Base-by-base conservation (phyloP, 306 rosid genomes). In the Dryas alaskensis region DNA sequence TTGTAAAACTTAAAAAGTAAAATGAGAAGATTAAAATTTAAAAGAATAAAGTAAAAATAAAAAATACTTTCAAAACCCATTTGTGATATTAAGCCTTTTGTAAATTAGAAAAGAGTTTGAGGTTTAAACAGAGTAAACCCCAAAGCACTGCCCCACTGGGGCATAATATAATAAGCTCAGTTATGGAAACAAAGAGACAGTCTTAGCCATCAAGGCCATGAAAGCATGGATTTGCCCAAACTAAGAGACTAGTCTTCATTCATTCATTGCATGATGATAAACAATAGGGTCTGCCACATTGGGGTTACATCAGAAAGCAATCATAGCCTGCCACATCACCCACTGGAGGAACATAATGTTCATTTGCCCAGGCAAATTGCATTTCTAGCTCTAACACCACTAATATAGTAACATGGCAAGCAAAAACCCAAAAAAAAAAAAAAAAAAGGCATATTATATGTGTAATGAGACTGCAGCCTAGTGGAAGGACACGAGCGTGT, bases 401-500 rank as follows among this genome's bases (percentile, higher is more conserved):
- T 60, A 25, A 5, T 50, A 50, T 40, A 61, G 5, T 12, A 31
- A 10, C 14, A 43, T 17, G 8, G 27, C 48, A 31, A 39, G 1
- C 4, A 19, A 39, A 57, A 57, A 71, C 16, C 19, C 14, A 48
- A 59, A 13, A 57, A 57, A 58, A 10, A 31, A 37, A 10, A 47
- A 10, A 47, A 45, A 4, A 45, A 44, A 44, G 47, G 1, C 48
- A 45, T 45, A n/a, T 31, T 1, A 0, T 45, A 39, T 40, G 67
- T 22, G 62, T 57, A 48, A 59, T 75, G 52, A 46, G 67, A 65
- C 71, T 51, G 52, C 48, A 60, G n/a, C 46, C 14, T n/a, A 55
- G 73, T 72, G 82, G 84, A 68, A 83, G 81, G 79, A 79, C 84
- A 84, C 55, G 75, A 80, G 83, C 63, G 71, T 76, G 71, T 76